Evolutionary conservation across 768 basidiomycete genomes (phyloP), one percentile per base, ranked within the genome.

Genomic region (Suillus sp.): DNA sequence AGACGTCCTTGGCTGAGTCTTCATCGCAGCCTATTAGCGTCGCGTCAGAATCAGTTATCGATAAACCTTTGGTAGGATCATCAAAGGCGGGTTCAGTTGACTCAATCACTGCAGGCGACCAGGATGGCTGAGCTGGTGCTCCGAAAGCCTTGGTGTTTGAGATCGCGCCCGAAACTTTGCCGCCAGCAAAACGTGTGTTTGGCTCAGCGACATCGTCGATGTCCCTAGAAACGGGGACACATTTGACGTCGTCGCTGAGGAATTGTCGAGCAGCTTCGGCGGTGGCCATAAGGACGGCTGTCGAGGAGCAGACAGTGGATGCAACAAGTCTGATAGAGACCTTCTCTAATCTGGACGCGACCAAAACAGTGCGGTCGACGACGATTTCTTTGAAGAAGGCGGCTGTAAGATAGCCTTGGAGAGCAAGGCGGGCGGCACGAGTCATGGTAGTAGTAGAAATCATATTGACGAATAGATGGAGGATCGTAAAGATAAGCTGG

Each of bases 391-490:
- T 53, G 32, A 53, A 53, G 32, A 32, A 53, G 11, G 5, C 5
- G 51, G 32, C 32, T 53, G 51, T 53, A 53, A 53, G 51, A 53
- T 53, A 53, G 30, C 51, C 51, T 32, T 34, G 51, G 20, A 53
- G 11, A 11, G 10, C 32, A 13, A 53, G 6, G 3, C 34, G 51
- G 32, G 51, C 51, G 20, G 30, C 32, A n/a, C 11, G 32, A 1
- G 30, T n/a, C 10, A 53, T 11, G 11, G 51, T 53, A 13, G 20
- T n/a, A 3, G 51, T 32, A 3, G 30, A 32, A 6, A 53, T 53
- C 20, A 53, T 53, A 4, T 11, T 53, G 20, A 2, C 10, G 34
- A 34, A n/a, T 7, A 6, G 32, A 53, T n/a, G 32, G 20, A 32
- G 30, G 10, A 10, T 53, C 30, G 51, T 30, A 32, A 32, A 32